These are phyloP conservation scores for Pisolithus sp. DNA, from an alignment of 768 basidiomycete species.

Conservation along the genomic window DNA sequence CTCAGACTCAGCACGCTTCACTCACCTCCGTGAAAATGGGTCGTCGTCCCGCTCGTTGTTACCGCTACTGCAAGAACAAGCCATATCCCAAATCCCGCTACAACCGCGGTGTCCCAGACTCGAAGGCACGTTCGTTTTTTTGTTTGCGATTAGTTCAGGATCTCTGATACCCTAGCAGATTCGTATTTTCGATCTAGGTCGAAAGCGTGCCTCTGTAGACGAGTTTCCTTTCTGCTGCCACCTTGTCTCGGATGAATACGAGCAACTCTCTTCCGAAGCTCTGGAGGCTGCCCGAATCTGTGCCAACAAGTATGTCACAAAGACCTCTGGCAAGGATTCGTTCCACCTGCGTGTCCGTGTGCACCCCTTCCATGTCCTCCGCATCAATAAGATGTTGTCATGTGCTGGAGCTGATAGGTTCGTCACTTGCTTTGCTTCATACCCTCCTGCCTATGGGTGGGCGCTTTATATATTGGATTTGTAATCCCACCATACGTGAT, in stretches of 20 bases:
- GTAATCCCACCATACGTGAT: background rate
- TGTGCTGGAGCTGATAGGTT: conserved; percentile 98
- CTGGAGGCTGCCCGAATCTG: conserved; percentile 98
- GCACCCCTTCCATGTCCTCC: conserved; percentile 97
- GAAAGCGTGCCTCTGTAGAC: conserved; percentile 93
- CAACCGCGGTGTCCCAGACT: conserved; percentile 97
- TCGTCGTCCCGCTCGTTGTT: conserved; percentile 96
- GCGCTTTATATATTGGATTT: background rate
- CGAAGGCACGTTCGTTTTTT: conserved; percentile 53
- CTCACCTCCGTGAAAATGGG: conserved; percentile 51
- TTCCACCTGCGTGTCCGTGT: conserved; percentile 97
- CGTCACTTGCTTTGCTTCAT: conserved; percentile 12
- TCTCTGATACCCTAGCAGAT: conserved; percentile 48
- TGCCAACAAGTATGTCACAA: conserved; percentile 99
- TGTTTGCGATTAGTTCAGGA: background rate
- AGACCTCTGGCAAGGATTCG: conserved; percentile 96
- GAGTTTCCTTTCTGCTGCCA: conserved; percentile 98
- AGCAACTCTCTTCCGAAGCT: conserved; percentile 92
- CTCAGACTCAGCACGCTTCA: background rate
- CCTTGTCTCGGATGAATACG: conserved; percentile 96
- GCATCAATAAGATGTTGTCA: conserved; percentile 99
- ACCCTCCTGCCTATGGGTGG: background rate
- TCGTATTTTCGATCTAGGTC: conserved; percentile 91
- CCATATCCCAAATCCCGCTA: conserved; percentile 93
- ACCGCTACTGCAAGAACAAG: conserved; percentile 99